Evolutionary conservation across 106 monocot species (phyloP), one percentile per base, ranked within the genome.

Genomic region (Platanthera guangdongensis): DNA sequence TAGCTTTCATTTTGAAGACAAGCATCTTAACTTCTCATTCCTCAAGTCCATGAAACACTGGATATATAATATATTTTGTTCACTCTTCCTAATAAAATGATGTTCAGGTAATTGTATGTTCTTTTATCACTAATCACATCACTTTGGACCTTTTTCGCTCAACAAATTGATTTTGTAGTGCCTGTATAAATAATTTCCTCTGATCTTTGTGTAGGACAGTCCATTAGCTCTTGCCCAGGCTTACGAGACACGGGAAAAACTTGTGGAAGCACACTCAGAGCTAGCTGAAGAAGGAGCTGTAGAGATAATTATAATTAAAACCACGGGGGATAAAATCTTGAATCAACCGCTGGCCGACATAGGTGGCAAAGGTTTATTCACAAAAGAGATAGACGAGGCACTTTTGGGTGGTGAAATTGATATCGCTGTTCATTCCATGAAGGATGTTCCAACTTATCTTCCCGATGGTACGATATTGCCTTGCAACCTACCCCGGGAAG

Each of bases 391-490:
- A 68, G 97, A 97, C 70, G 97, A 97, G 78, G 97, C 97, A 18
- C 86, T 97, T 14, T 86, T 97, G 82, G 93, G 94, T 32, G 84
- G 87, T 30, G 82, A 75, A 71, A 88, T 97, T 50, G 97, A 94
- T 73, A 97, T 97, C 76, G 97, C 93, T 53, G 97, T 97, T 62
- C 97, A 97, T 68, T 97, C 97, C 2, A 97, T 97, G 97, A 97
- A 97, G 83, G 97, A 97, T 82, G 97, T 97, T 21, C 97, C 97
- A 49, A 97, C 97, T 57, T 97, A 97, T 86, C 76, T 91, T 69
- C 97, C 93, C 0, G 94, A 94, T 77, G 86, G 88, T 48, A 97
- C 87, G 77, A 80, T 89, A 57, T 80, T 97, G 51, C 97, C 97
- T 8, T 97, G 97, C 77, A 97, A 97, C 63, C 89, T 97, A 50